Conservation (phyloP, 2,329 filamentous ascomycete genomes). For the Elsinoe australis region DNA sequence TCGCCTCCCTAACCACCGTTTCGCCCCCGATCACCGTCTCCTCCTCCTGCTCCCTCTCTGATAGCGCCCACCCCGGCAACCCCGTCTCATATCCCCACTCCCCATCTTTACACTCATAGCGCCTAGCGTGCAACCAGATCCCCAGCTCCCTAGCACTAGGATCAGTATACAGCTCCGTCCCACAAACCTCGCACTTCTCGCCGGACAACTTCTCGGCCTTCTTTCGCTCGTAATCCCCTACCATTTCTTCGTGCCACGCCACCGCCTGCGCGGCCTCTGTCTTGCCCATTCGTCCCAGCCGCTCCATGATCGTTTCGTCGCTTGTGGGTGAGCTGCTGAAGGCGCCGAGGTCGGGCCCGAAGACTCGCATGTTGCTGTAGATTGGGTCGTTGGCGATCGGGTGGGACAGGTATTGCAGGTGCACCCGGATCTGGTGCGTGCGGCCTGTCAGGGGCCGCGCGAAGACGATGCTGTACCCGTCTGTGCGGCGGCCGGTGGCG, state of each 20-base stretch:
- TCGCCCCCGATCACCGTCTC: neutral
- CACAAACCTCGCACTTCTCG: conserved; percentile 68
- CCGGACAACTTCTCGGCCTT: conserved; percentile 94
- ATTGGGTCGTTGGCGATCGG: conserved; percentile 97
- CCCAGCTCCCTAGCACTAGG: conserved; percentile 83
- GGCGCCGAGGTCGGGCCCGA: conserved; percentile 69
- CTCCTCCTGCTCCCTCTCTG: conserved; percentile 63
- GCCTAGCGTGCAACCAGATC: conserved; percentile 85
- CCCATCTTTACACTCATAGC: conserved; percentile 77
- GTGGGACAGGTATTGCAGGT: conserved; percentile 87
- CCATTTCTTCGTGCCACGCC: conserved; percentile 89
- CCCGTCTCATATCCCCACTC: conserved; percentile 81
- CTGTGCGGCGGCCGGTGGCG: conserved; percentile 36
- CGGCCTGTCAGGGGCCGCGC: conserved; percentile 88
- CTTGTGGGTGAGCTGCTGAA: conserved; percentile 60
- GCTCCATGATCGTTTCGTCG: conserved; percentile 83
- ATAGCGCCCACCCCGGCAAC: conserved; percentile 78
- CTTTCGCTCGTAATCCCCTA: conserved; percentile 79
- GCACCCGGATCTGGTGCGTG: conserved; percentile 90
- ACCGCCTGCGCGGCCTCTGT: conserved; percentile 84
- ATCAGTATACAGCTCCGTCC: conserved; percentile 86
- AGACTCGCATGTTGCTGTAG: conserved; percentile 89
- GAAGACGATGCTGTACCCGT: conserved; percentile 89
- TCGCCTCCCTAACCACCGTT: conserved; percentile 9
- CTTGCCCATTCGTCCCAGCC: conserved; percentile 85